These are phyloP conservation scores for Lactifluus piperatus DNA, from an alignment of 768 basidiomycete genomes.

Conservation along the genomic window DNA sequence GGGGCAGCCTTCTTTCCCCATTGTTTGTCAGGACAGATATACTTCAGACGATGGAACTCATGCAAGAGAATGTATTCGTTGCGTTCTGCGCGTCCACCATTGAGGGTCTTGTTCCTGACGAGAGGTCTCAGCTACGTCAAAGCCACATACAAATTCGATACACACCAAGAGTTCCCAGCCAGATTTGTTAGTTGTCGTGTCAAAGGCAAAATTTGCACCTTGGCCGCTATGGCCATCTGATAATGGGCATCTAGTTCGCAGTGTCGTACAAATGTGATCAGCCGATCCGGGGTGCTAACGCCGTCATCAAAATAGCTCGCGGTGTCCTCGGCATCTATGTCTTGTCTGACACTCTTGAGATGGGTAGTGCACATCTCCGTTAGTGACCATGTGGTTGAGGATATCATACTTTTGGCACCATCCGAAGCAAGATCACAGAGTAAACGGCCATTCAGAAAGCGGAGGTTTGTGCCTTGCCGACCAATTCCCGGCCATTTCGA, in stretches of 20 bases:
- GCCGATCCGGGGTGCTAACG: constrained; percentile 60
- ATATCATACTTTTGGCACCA: constrained; percentile 93
- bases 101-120: constrained; percentile 89
- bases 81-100: constrained; percentile 95
- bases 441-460: constrained; percentile 76
- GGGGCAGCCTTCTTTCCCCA: constrained; percentile 66
- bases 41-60: constrained; percentile 94
- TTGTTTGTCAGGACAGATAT: constrained; percentile 91
- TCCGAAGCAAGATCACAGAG: constrained; percentile 92
- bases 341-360: constrained; percentile 77
- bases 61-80: constrained; percentile 99
- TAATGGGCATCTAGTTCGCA: constrained; percentile 95
- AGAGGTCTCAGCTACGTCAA: neutral
- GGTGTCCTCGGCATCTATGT: constrained; percentile 95
- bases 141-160: neutral
- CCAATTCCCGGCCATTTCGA: constrained; percentile 76
- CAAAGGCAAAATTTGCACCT: constrained; percentile 89
- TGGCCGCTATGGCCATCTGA: constrained; percentile 92
- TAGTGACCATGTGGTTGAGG: constrained; percentile 96
- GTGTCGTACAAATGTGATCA: constrained; percentile 85
- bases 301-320: constrained; percentile 82
- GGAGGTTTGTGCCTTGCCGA: constrained; percentile 75
- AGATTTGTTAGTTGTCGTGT: constrained; percentile 92
- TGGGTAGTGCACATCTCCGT: constrained; percentile 95
- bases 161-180: constrained; percentile 93